phyloP scores from a whole-genome alignment of 208 protist genomes.

The Vickermania ingenoplastis region DNA sequence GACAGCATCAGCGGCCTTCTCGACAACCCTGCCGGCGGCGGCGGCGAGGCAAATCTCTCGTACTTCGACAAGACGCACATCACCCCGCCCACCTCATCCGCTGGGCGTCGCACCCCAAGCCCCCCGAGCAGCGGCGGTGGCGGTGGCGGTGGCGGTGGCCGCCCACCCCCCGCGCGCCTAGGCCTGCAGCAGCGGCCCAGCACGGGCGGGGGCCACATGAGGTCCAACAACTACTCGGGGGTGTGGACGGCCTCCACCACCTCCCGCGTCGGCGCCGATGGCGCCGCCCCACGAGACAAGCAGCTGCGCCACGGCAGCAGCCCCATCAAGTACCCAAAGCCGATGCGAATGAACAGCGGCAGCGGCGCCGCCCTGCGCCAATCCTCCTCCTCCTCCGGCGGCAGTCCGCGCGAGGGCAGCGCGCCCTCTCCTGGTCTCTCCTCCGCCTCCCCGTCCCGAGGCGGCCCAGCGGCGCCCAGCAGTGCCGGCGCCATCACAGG shows the following conservation, averaged over 20 bases:
- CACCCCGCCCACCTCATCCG: neutral
- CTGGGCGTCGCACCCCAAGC: too few species aligned
- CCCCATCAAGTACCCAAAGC: too few species aligned
- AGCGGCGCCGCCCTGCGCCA: too few species aligned
- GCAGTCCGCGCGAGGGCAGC: neutral
- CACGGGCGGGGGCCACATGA: neutral
- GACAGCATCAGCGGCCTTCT: too few species aligned
- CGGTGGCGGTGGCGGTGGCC: neutral
- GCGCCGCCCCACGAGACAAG: too few species aligned
- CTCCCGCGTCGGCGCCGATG: too few species aligned
- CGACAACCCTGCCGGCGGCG: too few species aligned
- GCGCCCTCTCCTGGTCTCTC: neutral
- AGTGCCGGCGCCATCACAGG: neutral
- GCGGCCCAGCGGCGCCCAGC: neutral
- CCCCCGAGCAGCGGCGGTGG: neutral
- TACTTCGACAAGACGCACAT: neutral
- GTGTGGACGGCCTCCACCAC: neutral
- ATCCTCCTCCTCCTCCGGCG: neutral
- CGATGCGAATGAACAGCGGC: too few species aligned
- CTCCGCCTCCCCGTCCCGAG: neutral
- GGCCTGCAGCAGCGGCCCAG: too few species aligned
- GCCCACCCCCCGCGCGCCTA: neutral
- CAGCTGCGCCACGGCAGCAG: neutral
- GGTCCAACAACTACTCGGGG: neutral
- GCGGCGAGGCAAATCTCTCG: neutral